Base-by-base conservation (phyloP, 2,329 filamentous ascomycete genomes). In the Aspergillus oerlinghausenensis region DNA sequence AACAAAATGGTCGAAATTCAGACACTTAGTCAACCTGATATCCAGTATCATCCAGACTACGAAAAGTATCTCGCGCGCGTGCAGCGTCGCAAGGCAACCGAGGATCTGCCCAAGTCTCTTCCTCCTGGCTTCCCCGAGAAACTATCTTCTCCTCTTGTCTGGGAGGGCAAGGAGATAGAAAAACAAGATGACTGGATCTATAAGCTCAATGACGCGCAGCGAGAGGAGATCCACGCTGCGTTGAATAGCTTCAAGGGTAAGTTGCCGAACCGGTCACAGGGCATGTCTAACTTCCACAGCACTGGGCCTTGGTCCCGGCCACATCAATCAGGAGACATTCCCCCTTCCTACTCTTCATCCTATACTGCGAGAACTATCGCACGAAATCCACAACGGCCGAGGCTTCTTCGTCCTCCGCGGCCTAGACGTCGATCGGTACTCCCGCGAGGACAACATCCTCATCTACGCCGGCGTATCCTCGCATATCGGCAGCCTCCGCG, bases 241-340 rank as follows among this genome's bases (percentile, higher is more conserved):
- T 60, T 80, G 48, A 58, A 63, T 29, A 68, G 75, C 51, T 80
- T 80, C 65, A 73, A 77, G 64, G 65, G 75, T 74, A 48, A 8
- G 43, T 21, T 21, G 49, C 32, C 14, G 6, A 29, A 9, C 35
- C 19, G n/a, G 11, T 9, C 19, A 35, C 25, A 50, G 7, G 23
- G 3, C 7, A 42, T 29, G 49, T n/a, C 60, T 63, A 49, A 63
- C 56, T 5, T 11, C 11, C 14, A 21, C 50, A 75, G 72, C 64
- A 11, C 60, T 75, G n/a, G 59, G 66, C 1, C 55, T 58, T 28
- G 54, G 65, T 17, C 58, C 75, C 1, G 72, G 72, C 3, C 65
- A 79, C 43, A 69, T 87, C 51, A 73, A 64, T n/a, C 74, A 75
- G 50, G 73, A 77, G 3, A 78, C 69, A 3, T 80, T 80, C 52